A percentile compares a stretch with the other conserved stretches of the same genome.
These are phyloP conservation scores for Batrachochytrium dendrobatidis DNA, from an alignment of 371 early-diverging fungal species.

Conservation along the genomic window DNA sequence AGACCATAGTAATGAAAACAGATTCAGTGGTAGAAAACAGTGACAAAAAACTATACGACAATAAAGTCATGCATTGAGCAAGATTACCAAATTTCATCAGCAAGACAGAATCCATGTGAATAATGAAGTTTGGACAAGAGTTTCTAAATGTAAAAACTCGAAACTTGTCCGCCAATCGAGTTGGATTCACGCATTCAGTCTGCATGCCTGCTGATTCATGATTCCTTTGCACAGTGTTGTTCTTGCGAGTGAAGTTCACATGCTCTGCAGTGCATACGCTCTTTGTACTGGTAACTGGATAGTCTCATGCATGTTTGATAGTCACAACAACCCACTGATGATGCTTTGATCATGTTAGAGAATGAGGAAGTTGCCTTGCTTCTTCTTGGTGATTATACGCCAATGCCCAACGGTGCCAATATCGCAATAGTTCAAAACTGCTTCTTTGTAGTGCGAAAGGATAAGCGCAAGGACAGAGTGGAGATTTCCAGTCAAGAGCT, in stretches of 20 bases:
- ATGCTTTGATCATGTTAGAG: conserved; percentile 11
- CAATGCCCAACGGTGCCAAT: conserved; percentile 12
- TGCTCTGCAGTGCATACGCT: conserved; percentile 23
- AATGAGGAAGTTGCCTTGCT: conserved; percentile 68
- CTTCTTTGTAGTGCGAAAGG: conserved; percentile 56
- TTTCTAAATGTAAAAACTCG: too few relatives aligned
- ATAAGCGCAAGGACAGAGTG: conserved; percentile 68
- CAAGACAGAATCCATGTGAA: too few relatives aligned
- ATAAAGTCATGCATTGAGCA: too few relatives aligned
- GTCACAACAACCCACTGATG: not conserved
- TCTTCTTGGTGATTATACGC: conserved; percentile 46
- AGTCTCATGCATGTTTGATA: not conserved
- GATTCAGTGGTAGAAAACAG: too few relatives aligned
- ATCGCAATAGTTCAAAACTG: conserved; percentile 49
- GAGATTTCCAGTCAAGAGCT: conserved; percentile 59
- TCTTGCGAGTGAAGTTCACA: conserved; percentile 17
- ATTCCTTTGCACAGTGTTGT: not conserved
- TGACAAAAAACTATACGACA: too few relatives aligned
- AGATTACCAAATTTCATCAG: too few relatives aligned
- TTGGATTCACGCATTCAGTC: too few relatives aligned
- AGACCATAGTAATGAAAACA: too few relatives aligned
- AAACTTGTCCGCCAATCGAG: too few relatives aligned
- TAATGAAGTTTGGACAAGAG: too few relatives aligned
- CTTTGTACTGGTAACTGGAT: conserved; percentile 24
- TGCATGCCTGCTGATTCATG: too few relatives aligned